These are phyloP conservation scores for Stephanodiscus triporus DNA, from an alignment of 108 stramenopile species.

Conservation along the genomic window DNA sequence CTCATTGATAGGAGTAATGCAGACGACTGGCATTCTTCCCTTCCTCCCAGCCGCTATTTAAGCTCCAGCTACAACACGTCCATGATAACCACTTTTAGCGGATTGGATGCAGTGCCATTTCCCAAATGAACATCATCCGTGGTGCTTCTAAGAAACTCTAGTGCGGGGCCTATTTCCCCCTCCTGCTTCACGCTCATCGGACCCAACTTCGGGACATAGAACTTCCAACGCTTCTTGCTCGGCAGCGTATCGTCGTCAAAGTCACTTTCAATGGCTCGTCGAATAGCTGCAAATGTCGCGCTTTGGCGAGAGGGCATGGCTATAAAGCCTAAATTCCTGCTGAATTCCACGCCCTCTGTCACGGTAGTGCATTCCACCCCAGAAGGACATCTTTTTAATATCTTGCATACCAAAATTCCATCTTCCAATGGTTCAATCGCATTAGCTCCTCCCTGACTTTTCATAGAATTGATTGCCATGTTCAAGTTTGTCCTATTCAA, in stretches of 20 bases:
- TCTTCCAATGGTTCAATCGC: conserved; percentile 49
- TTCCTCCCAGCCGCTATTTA: background rate
- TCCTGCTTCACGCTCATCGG: conserved; percentile 80
- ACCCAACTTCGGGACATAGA: conserved; percentile 75
- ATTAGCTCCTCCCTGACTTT: conserved; percentile 23
- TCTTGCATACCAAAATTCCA: conserved; percentile 49
- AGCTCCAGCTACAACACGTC: conserved; percentile 5
- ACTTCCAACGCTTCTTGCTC: conserved; percentile 60
- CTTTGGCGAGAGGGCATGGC: conserved; percentile 56
- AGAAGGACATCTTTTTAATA: conserved; percentile 23
- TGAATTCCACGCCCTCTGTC: conserved; percentile 36
- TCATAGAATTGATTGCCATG: conserved; percentile 18
- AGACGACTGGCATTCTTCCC: background rate
- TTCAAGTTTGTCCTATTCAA: conserved; percentile 33
- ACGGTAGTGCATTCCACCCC: background rate
- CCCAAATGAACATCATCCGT: conserved; percentile 56
- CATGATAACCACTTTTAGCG: conserved; percentile 59
- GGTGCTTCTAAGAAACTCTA: conserved; percentile 56
- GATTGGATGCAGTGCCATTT: conserved; percentile 60
- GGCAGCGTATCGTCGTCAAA: conserved; percentile 61
- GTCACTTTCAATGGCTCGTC: conserved; percentile 60
- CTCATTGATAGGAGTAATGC: no score
- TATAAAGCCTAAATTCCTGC: conserved; percentile 72
- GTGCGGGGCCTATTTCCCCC: conserved; percentile 56
- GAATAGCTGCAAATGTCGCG: conserved; percentile 65